A percentile compares a stretch with the other conserved stretches of the same genome.
Conservation (phyloP, 495 filamentous ascomycete species). For the Hypoxylon fuscum region DNA sequence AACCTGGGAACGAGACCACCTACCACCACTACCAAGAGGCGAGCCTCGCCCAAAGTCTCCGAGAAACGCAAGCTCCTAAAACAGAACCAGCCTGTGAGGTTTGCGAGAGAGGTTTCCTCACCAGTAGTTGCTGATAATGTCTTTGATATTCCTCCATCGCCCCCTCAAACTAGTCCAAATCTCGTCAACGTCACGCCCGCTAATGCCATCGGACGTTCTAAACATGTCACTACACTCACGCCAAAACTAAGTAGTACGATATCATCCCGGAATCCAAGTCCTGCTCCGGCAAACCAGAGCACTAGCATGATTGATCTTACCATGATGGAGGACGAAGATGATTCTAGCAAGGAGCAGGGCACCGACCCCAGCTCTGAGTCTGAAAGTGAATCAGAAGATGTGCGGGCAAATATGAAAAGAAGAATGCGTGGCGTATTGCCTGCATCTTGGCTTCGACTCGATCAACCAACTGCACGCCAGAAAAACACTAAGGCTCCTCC, state of each 20-base stretch:
- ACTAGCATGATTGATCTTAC: slow-evolving; percentile 40
- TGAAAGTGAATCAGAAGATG: slow-evolving; percentile 55
- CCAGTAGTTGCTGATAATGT: slow-evolving; percentile 10
- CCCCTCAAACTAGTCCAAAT: slow-evolving; percentile 40
- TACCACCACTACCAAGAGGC: slow-evolving; percentile 25
- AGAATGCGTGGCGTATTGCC: slow-evolving; percentile 86
- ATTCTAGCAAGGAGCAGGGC: slow-evolving; percentile 12
- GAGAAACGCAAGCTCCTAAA: slow-evolving; percentile 34
- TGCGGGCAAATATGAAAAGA: slow-evolving; percentile 51
- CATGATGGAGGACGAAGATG: slow-evolving; percentile 24
- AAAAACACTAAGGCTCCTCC: slow-evolving; percentile 39
- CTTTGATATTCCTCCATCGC: slow-evolving; percentile 43
- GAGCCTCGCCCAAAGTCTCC: slow-evolving; percentile 36
- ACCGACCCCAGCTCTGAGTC: slow-evolving; percentile 39
- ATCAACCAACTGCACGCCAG: slow-evolving; percentile 54
- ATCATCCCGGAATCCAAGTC: slow-evolving; percentile 37
- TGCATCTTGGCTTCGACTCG: slow-evolving; percentile 86
- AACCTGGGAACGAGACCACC: slow-evolving; percentile 21
- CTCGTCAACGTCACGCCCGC: slow-evolving; percentile 25
- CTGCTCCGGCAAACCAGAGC: slow-evolving; percentile 36
- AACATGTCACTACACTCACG: slow-evolving; percentile 14
- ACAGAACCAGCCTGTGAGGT: slow-evolving; percentile 21
- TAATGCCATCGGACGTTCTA: slow-evolving; percentile 13
- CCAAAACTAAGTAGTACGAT: slow-evolving; percentile 38
- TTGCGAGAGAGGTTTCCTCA: slow-evolving; percentile 12